These are phyloP conservation scores for Cytospora piceicola DNA, from an alignment of 2,329 filamentous ascomycete genomes.

Conservation along the genomic window DNA sequence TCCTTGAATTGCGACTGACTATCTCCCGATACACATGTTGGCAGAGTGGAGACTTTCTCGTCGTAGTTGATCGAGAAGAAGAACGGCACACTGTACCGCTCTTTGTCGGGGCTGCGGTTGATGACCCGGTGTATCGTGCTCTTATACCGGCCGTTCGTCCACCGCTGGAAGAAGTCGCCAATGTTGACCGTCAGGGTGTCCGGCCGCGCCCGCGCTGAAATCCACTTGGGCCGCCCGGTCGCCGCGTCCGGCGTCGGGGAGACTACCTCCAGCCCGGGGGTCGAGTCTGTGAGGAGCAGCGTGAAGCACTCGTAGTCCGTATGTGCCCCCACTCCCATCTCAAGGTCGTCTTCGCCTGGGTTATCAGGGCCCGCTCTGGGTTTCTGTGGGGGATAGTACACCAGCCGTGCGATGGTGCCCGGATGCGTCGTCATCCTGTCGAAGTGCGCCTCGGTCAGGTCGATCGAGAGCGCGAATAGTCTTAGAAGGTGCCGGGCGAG, in stretches of 20 bases:
- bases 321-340: conserved; percentile 22
- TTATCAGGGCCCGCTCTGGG: not conserved
- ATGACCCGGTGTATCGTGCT: conserved; percentile 24
- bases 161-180: conserved; percentile 26
- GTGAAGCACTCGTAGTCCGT: conserved; percentile 29
- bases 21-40: not conserved
- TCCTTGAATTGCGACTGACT: not conserved
- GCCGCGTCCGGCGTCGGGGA: conserved; percentile 8
- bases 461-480: conserved; percentile 29
- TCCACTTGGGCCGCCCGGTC: conserved; percentile 29
- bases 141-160: conserved; percentile 29
- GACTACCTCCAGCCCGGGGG: conserved; percentile 24
- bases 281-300: conserved; percentile 18
- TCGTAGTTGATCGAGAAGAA: conserved; percentile 30
- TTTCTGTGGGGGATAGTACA: conserved; percentile 26
- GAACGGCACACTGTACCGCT: conserved; percentile 26
- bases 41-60: conserved; percentile 38
- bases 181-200: conserved; percentile 26
- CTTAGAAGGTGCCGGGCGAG: conserved; percentile 28
- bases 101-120: conserved; percentile 18
- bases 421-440: conserved; percentile 39
- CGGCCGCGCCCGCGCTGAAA: conserved; percentile 30
- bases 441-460: conserved; percentile 30
- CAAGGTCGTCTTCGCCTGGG: not conserved
- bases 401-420: conserved; percentile 17